Evolutionary conservation across 495 filamentous ascomycete genomes (phyloP), one percentile per base, ranked within the genome.

Genomic region (Penicillium diatomitis): DNA sequence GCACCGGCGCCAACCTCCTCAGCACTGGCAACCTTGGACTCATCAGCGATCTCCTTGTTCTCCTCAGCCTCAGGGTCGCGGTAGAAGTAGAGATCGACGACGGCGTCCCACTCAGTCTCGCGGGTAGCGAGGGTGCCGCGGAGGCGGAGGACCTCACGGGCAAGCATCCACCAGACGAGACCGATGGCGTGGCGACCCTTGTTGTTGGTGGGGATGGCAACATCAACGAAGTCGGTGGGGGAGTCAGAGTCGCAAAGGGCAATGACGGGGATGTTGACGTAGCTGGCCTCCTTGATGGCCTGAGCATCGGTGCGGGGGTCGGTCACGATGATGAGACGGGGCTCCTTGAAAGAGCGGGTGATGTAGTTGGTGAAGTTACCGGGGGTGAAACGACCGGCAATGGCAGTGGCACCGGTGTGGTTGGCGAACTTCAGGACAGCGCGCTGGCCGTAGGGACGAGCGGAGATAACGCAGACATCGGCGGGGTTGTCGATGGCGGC

Each of bases 291-390:
- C 82, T 97, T 97, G 84, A 98, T 97, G 65, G 92, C 92, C 81
- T 98, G 92, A 65, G 94, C 86, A 61, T 98, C 92, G 77, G 94
- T 98, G 77, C 94, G 94, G 62, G 92, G 92, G 71, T 98, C 92
- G 72, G 92, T 98, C 67, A 98, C 92, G 70, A 98, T 82, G 81
- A 98, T 97, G 61, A 98, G 83, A 69, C 92, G 94, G 66, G 92
- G 92, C 78, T 98, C 92, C 85, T 96, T 97, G 87, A 98, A 98
- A 62, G 92, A 96, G 68, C 92, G 94, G 71, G 92, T 98, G 84
- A 96, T 98, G 87, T 98, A 98, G 79, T 98, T 98, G 81, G 92
- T 98, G 86, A 98, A 98, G 73, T 94, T 96, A 81, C 92, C 92
- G 65, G 92, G 92, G 66, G 92, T 98, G 84, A 98, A 98, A 72